Conservation (phyloP, 192 early-diverging fungal species). For the Coemansia sp. region DNA sequence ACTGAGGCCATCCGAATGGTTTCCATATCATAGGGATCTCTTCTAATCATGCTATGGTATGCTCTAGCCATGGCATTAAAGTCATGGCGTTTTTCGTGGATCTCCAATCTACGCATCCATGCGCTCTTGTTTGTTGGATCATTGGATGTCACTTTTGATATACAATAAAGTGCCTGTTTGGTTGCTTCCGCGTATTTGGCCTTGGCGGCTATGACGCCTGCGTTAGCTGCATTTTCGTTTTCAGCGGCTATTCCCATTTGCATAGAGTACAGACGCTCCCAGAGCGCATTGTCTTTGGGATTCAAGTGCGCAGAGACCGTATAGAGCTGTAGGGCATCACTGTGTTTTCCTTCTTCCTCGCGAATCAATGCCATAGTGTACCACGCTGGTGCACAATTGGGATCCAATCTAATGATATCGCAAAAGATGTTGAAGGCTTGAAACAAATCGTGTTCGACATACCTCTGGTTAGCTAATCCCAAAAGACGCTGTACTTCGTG, state of each 20-base stretch:
- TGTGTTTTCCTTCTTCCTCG: constrained; percentile 73
- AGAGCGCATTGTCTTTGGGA: constrained; percentile 64
- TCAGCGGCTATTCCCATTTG: constrained; percentile 54
- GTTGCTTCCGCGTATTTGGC: constrained; percentile 53
- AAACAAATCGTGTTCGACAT: constrained; percentile 64
- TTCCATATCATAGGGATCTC: constrained; percentile 64
- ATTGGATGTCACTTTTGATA: constrained; percentile 59
- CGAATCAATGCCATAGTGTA: constrained; percentile 83
- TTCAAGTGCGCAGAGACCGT: constrained; percentile 90
- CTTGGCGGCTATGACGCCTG: constrained; percentile 11
- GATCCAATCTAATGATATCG: constrained; percentile 69
- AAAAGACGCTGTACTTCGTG: constrained; percentile 58
- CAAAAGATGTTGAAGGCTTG: constrained; percentile 73
- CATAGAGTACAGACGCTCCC: constrained; percentile 77
- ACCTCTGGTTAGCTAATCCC: constrained; percentile 75
- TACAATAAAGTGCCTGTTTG: constrained; percentile 84
- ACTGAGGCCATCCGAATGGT: constrained; percentile 60
- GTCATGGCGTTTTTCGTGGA: constrained; percentile 57
- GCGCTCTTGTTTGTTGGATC: constrained; percentile 66
- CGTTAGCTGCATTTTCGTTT: constrained; percentile 3
- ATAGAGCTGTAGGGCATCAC: constrained; percentile 71
- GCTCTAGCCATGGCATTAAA: constrained; percentile 54
- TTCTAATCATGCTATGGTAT: constrained; percentile 55
- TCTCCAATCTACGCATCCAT: constrained; percentile 63
- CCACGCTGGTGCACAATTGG: constrained; percentile 79